Conservation (phyloP, 2,329 filamentous ascomycete genomes). For the Penicillium thymicola region DNA sequence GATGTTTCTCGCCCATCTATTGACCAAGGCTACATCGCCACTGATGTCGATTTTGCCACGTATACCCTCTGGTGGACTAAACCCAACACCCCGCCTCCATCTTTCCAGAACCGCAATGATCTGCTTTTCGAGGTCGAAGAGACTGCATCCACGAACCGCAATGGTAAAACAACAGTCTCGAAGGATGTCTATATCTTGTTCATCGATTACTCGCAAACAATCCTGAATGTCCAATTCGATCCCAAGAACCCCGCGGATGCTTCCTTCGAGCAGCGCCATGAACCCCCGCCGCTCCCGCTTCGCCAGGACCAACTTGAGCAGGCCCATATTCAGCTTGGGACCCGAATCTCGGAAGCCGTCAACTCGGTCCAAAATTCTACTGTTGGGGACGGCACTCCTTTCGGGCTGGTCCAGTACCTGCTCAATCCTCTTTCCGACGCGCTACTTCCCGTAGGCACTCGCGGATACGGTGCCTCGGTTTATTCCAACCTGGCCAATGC, state of each 20-base stretch:
- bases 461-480: slow-evolving; percentile 85
- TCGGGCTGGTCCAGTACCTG: slow-evolving; percentile 73
- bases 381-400: slow-evolving; percentile 79
- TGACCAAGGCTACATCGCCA: slow-evolving; percentile 81
- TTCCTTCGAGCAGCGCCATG: slow-evolving; percentile 78
- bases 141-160: slow-evolving; percentile 64
- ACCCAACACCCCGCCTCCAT: slow-evolving; percentile 72
- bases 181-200: slow-evolving; percentile 86
- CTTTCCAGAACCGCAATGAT: slow-evolving; percentile 77
- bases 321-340: slow-evolving; percentile 76
- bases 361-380: slow-evolving; percentile 71
- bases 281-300: slow-evolving; percentile 72
- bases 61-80: slow-evolving; percentile 85
- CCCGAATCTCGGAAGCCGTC: slow-evolving; percentile 69
- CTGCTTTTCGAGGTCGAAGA: slow-evolving; percentile 81
- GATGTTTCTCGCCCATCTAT: slow-evolving; percentile 71
- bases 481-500: slow-evolving; percentile 96
- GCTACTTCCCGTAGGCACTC: slow-evolving; percentile 78
- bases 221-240: slow-evolving; percentile 78
- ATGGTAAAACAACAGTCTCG: slow-evolving; percentile 67
- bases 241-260: slow-evolving; percentile 69
- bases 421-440: slow-evolving; percentile 70
- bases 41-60: slow-evolving; percentile 75
- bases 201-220: slow-evolving; percentile 93
- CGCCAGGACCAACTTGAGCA: slow-evolving; percentile 92